Evolutionary conservation across 495 filamentous ascomycete genomes (phyloP).

Genomic region (Neurospora tetraspora): DNA sequence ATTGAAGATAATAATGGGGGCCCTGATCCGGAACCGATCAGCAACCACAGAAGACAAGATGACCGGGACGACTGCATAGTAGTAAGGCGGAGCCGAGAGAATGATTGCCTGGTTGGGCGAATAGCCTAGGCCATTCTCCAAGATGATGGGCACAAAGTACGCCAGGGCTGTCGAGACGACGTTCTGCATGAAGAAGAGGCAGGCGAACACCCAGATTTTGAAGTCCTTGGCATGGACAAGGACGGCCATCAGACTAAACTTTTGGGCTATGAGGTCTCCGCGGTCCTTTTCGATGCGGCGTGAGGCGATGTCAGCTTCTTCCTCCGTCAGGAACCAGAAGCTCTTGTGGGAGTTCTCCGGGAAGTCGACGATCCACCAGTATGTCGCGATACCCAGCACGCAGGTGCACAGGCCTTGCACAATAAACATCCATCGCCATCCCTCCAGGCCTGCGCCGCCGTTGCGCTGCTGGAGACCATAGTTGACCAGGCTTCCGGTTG

Average conservation of each 20-base stretch:
- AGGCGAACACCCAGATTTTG: conserved; percentile 66
- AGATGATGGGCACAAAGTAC: conserved; percentile 64
- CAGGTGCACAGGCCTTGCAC: conserved; percentile 56
- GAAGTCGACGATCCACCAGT: conserved; percentile 76
- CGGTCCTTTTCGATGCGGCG: conserved; percentile 53
- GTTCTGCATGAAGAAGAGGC: conserved; percentile 65
- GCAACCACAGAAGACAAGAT: conserved; percentile 58
- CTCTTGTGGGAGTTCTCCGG: conserved; percentile 55
- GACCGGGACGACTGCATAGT: conserved; percentile 63
- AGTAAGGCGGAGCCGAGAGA: conserved; percentile 68
- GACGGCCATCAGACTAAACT: conserved; percentile 50
- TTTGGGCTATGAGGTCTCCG: conserved; percentile 51
- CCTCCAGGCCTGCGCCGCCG: conserved; percentile 48
- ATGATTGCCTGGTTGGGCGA: conserved; percentile 54
- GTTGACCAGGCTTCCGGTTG: conserved; percentile 63
- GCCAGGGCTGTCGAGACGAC: conserved; percentile 57
- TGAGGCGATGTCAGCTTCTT: conserved; percentile 47
- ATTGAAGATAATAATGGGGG: conserved; percentile 66
- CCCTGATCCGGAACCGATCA: conserved; percentile 55
- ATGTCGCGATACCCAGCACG: conserved; percentile 56
- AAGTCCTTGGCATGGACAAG: conserved; percentile 51
- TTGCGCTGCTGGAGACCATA: conserved; percentile 58
- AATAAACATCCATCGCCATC: conserved; percentile 73
- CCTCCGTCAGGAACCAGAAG: conserved; percentile 51
- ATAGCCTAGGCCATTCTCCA: conserved; percentile 64